Evolutionary conservation across 1,284 basidiomycete genomes (phyloP), one percentile per base, ranked within the genome.

Genomic region (Cryptococcus hybrid): DNA sequence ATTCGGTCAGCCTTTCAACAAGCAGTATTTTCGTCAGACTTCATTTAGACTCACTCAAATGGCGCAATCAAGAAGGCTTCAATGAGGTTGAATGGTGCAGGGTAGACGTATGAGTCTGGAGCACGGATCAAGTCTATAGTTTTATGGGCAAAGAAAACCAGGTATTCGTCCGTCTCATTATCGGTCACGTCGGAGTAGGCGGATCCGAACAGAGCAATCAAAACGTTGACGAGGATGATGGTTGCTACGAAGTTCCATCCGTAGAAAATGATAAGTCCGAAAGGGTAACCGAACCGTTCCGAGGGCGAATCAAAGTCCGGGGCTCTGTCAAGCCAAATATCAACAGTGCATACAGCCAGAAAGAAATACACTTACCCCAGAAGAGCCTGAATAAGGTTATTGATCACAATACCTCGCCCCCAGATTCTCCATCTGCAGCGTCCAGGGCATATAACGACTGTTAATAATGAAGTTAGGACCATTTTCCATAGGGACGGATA

Each of bases 201-300:
- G 39, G 90, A 90, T 9, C 91, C 86, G 73, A 94, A 98, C 67
- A 98, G 79, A 9, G 95, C 97, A 66, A 99, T 92, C 66, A 99
- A 83, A 70, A 99, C 87, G 76, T 96, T 97, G 75, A 96, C 84
- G 54, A 97, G 83, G 62, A 97, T 86, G 57, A 97, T 83, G n/a
- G 86, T 86, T 1, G 90, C 88, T 45, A 87, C 82, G 48, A 92
- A 84, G 76, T 89, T 92, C 92, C 92, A 94, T 57, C 87, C 88
- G 74, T 96, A 95, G 77, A 85, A 96, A 30, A 97, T 80, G 7
- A 84, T 79, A 56, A 93, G 80, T 24, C 89, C 88, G 51, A 87
- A 84, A 69, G 76, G 67, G 58, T 59, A 69, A 81, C 85, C 85
- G 54, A 77, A 72, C 38, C 81, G 61, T 36, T 75, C 68, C 2